Evolutionary conservation across 2,329 filamentous ascomycete species (phyloP).

Genomic region (Colletotrichum cereale): DNA sequence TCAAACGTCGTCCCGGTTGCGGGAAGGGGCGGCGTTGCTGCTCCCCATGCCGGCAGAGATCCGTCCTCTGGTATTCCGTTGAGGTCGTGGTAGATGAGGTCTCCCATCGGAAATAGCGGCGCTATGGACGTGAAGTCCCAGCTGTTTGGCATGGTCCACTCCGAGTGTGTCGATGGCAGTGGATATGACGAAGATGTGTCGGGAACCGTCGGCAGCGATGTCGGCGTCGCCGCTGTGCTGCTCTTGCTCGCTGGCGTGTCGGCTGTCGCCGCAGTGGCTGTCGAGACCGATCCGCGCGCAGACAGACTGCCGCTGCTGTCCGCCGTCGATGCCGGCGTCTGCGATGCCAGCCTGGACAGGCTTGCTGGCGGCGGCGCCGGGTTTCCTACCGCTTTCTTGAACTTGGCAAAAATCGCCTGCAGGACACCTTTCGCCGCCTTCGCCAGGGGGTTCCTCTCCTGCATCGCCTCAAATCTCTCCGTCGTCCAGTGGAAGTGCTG

Average conservation of each 20-base stretch:
- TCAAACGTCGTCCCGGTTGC: slow-evolving; percentile 62
- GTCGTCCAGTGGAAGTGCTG: slow-evolving; percentile 72
- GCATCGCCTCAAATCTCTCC: slow-evolving; percentile 69
- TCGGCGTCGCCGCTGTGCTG: slow-evolving; percentile 37
- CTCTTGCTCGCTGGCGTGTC: slow-evolving; percentile 40
- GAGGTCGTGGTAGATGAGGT: slow-evolving; percentile 69
- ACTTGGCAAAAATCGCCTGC: slow-evolving; percentile 65
- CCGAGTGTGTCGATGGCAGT: slow-evolving; percentile 32
- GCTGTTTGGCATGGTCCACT: slow-evolving; percentile 57
- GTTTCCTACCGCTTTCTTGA: slow-evolving; percentile 62
- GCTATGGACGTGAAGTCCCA: slow-evolving; percentile 65
- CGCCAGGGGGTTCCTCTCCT: slow-evolving; percentile 65
- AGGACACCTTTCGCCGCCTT: slow-evolving; percentile 67
- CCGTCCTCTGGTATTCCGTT: slow-evolving; percentile 54
- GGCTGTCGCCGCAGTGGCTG: slow-evolving; percentile 30
- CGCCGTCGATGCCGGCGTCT: slow-evolving; percentile 39
- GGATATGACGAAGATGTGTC: slow-evolving; percentile 43
- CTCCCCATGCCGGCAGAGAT: slow-evolving; percentile 43
- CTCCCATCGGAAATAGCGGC: slow-evolving; percentile 68
- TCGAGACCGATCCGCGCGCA: slow-evolving; percentile 36
- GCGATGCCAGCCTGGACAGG: slow-evolving; percentile 31
- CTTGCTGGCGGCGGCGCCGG: slow-evolving; percentile 40
- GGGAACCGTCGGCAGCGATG: slow-evolving; percentile 42
- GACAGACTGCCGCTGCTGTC: slow-evolving; percentile 39
- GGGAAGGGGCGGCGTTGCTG: slow-evolving; percentile 39